phyloP scores from a whole-genome alignment of 1,284 basidiomycete species.

The Coniferiporia sulphurascens region DNA sequence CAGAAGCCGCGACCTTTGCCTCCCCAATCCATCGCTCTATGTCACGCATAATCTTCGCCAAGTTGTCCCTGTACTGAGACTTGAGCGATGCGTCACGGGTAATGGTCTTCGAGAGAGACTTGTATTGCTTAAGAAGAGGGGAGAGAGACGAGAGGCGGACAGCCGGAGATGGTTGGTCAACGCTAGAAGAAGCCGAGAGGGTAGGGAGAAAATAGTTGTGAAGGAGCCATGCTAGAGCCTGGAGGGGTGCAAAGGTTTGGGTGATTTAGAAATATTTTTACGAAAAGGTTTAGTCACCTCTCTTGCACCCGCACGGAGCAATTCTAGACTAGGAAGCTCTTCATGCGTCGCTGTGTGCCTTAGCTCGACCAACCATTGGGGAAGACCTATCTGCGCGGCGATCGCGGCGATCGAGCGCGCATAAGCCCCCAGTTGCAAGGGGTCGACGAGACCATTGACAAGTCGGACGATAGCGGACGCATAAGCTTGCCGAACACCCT shows the following conservation, averaged over 20 bases:
- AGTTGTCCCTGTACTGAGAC: conserved; percentile 43
- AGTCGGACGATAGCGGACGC: conserved; percentile 80
- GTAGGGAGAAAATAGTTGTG: conserved; percentile 76
- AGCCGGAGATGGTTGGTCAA: conserved; percentile 25
- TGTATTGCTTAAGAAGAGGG: conserved; percentile 67
- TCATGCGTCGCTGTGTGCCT: conserved; percentile 96
- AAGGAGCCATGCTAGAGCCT: conserved; percentile 78
- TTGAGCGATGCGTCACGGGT: conserved; percentile 59
- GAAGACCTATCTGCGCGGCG: conserved; percentile 81
- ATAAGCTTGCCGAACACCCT: conserved; percentile 61
- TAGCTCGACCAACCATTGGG: conserved; percentile 88
- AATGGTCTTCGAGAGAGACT: conserved; percentile 54
- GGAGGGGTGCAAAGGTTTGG: background rate
- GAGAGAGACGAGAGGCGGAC: conserved; percentile 34
- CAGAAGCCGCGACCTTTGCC: conserved; percentile 55
- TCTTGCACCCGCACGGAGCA: conserved; percentile 72
- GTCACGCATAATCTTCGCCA: conserved; percentile 47
- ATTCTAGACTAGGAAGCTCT: conserved; percentile 81
- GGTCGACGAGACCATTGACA: conserved; percentile 94
- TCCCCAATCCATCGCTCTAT: conserved; percentile 72
- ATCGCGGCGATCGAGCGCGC: conserved; percentile 90
- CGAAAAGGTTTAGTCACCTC: conserved; percentile 44
- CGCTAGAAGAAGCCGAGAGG: conserved; percentile 50
- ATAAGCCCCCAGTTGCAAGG: conserved; percentile 81
- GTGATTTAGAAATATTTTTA: background rate